These are phyloP conservation scores for Aspergillus intermedius DNA, from an alignment of 2,329 filamentous ascomycete genomes.

Conservation along the genomic window DNA sequence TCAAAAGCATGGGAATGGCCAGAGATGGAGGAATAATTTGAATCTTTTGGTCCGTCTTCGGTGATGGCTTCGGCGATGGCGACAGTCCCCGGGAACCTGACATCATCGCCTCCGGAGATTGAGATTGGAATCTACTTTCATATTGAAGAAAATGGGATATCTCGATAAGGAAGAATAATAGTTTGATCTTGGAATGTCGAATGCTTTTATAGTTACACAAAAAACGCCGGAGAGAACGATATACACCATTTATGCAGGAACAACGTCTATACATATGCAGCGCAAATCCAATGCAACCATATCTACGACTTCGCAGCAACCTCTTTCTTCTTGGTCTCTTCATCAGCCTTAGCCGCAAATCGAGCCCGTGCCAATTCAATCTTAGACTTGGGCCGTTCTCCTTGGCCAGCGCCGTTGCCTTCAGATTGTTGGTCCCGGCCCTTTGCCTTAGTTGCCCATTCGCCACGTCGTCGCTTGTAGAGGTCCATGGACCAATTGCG, in stretches of 20 bases:
- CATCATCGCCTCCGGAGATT: conserved; percentile 11
- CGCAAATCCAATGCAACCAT: neutral
- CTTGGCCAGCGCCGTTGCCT: conserved; percentile 9
- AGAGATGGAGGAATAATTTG: neutral
- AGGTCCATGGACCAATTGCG: conserved; percentile 69
- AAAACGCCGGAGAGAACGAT: neutral
- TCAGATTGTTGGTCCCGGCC: conserved; percentile 34
- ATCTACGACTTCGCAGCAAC: conserved; percentile 10
- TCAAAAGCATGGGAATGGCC: neutral
- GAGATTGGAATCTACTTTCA: neutral
- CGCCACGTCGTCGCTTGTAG: conserved; percentile 56
- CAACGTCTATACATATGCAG: neutral
- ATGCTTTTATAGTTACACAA: neutral
- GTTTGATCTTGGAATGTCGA: neutral
- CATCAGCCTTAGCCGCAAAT: conserved; percentile 41
- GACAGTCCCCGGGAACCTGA: conserved; percentile 15
- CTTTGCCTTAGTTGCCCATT: conserved; percentile 60
- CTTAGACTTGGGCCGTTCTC: conserved; percentile 40
- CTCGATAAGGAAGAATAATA: neutral
- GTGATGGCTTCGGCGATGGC: conserved; percentile 14
- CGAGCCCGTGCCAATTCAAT: conserved; percentile 54
- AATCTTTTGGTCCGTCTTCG: conserved; percentile 1
- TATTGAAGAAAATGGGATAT: neutral
- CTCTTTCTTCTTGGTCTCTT: conserved; percentile 8
- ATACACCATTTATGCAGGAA: neutral